Evolutionary conservation across 495 filamentous ascomycete genomes (phyloP).

Genomic region (Penicillium atrosanguineum): DNA sequence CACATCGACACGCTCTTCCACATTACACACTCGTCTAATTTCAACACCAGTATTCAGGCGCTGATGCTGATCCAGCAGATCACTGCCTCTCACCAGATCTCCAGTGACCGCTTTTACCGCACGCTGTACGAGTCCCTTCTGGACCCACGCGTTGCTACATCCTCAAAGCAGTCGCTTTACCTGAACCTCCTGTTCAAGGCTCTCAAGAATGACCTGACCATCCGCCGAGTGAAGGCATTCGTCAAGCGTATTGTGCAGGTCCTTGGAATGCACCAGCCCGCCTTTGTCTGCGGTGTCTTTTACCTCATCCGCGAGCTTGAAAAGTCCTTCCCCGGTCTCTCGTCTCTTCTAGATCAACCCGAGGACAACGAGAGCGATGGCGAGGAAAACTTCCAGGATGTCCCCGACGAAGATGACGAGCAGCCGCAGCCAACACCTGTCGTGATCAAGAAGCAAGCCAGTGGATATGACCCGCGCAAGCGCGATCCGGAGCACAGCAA

Average conservation of each 20-base stretch:
- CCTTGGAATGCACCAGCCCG: conserved; percentile 80
- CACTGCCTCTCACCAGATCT: conserved; percentile 69
- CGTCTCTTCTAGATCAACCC: conserved; percentile 67
- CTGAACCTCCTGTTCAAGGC: conserved; percentile 87
- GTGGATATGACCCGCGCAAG: conserved; percentile 80
- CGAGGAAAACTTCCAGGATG: conserved; percentile 71
- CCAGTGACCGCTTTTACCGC: conserved; percentile 86
- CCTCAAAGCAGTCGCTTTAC: conserved; percentile 93
- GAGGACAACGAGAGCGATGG: conserved; percentile 66
- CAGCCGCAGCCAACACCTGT: conserved; percentile 21
- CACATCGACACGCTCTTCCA: conserved; percentile 91
- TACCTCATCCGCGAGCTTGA: conserved; percentile 84
- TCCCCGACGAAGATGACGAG: conserved; percentile 54
- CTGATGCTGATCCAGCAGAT: conserved; percentile 95
- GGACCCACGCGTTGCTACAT: conserved; percentile 80
- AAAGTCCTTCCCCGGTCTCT: conserved; percentile 68
- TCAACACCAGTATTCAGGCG: conserved; percentile 96
- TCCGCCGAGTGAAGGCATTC: conserved; percentile 90
- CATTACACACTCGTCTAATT: conserved; percentile 96
- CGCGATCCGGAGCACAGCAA: conserved; percentile 87
- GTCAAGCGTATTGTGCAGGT: conserved; percentile 89
- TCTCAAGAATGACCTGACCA: conserved; percentile 80
- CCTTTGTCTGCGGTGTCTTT: conserved; percentile 85
- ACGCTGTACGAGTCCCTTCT: conserved; percentile 93
- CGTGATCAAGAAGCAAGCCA: conserved; percentile 25